Evolutionary conservation across 148 eudicot species (phyloP).

Genomic region (Rhododendron ferrugineum): DNA sequence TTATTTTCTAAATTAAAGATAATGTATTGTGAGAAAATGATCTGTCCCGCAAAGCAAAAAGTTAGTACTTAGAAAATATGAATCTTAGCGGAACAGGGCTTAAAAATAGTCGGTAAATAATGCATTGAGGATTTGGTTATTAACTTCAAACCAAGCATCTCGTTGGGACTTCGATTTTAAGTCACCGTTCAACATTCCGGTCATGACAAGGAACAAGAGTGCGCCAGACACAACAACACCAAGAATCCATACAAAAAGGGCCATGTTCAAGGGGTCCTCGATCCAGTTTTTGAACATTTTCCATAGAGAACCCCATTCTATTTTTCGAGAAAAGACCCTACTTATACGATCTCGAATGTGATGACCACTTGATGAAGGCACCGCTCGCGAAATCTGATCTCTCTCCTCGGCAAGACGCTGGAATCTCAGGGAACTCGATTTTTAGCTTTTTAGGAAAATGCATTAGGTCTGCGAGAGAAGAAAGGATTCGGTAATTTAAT

Average conservation of each 20-base stretch:
- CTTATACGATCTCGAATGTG: constrained; percentile 50
- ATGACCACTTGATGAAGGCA: constrained; percentile 45
- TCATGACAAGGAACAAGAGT: constrained; percentile 87
- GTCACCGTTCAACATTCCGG: constrained; percentile 73
- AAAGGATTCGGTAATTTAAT: too few species aligned
- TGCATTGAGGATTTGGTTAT: constrained; percentile 93
- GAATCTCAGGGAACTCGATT: constrained; percentile 51
- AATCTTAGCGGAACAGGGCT: too few species aligned
- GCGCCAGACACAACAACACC: constrained; percentile 86
- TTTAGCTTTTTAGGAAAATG: too few species aligned
- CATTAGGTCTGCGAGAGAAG: too few species aligned
- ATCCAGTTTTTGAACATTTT: constrained; percentile 65
- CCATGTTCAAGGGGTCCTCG: constrained; percentile 74
- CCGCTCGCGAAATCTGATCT: constrained; percentile 66
- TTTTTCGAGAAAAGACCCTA: constrained; percentile 47
- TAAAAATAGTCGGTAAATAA: constrained; percentile 42
- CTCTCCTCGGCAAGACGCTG: constrained; percentile 54
- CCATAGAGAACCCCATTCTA: constrained; percentile 57
- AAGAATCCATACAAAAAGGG: constrained; percentile 77
- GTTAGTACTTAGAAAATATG: too few species aligned
- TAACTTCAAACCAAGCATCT: constrained; percentile 91
- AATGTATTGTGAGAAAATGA: too few species aligned
- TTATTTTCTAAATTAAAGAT: too few species aligned
- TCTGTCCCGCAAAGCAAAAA: too few species aligned
- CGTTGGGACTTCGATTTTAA: constrained; percentile 60